A percentile compares a stretch with the other conserved stretches of the same genome.
Evolutionary conservation across 257 asterid species (phyloP).

Genomic region (Avicennia marina): DNA sequence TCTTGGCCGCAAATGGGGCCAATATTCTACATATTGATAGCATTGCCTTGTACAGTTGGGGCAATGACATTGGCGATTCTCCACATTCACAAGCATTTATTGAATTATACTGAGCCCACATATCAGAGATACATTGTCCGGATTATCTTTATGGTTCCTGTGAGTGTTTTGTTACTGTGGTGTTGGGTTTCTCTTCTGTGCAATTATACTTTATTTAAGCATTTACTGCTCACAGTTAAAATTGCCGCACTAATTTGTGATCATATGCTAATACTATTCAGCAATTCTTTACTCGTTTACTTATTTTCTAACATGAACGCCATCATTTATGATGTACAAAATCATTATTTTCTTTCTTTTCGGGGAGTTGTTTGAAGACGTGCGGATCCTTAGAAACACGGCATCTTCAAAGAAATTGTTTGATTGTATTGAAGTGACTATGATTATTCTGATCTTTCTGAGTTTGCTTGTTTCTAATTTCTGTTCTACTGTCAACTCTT

Average conservation of each 20-base stretch:
- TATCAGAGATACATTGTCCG: slow-evolving; percentile 96
- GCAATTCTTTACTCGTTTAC: background rate
- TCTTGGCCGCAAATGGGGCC: slow-evolving; percentile 64
- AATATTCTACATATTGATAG: slow-evolving; percentile 63
- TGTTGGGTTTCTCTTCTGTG: background rate
- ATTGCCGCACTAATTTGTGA: too few species aligned
- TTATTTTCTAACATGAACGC: too few species aligned
- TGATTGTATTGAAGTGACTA: background rate
- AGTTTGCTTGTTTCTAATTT: background rate
- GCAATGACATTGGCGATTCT: slow-evolving; percentile 67
- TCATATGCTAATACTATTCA: too few species aligned
- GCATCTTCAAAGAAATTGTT: background rate
- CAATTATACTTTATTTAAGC: too few species aligned
- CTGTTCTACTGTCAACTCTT: background rate
- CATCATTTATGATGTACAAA: too few species aligned
- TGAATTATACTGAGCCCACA: slow-evolving; percentile 95
- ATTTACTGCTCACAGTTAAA: too few species aligned
- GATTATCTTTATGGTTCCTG: slow-evolving; percentile 97
- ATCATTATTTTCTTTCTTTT: background rate
- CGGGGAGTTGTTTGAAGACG: background rate
- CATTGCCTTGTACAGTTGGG: slow-evolving; percentile 85
- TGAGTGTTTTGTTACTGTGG: slow-evolving; percentile 35
- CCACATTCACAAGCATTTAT: slow-evolving; percentile 82
- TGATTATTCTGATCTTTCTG: background rate
- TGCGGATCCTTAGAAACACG: background rate